These are phyloP conservation scores for Aspergillus nanangensis DNA, from an alignment of 495 filamentous ascomycete genomes.

Conservation along the genomic window DNA sequence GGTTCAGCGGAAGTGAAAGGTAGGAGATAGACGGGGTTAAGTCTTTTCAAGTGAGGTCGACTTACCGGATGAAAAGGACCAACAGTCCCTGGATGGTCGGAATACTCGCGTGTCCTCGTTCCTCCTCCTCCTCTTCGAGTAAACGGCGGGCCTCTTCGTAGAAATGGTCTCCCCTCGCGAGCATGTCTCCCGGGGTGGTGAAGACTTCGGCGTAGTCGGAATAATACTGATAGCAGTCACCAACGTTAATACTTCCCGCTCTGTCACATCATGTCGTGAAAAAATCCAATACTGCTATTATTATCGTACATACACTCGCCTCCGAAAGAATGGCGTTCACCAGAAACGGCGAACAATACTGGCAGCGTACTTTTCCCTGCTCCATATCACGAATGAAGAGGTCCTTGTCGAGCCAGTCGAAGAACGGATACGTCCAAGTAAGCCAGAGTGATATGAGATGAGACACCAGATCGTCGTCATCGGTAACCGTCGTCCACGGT, in stretches of 20 bases:
- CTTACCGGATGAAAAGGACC: slow-evolving; percentile 16
- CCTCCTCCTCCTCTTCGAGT: slow-evolving; percentile 17
- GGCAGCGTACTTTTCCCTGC: neutral
- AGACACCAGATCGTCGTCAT: neutral
- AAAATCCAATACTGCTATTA: neutral
- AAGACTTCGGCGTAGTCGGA: slow-evolving; percentile 24
- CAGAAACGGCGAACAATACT: slow-evolving; percentile 14
- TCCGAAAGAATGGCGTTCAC: slow-evolving; percentile 23
- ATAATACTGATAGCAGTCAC: slow-evolving; percentile 16
- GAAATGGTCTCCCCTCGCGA: slow-evolving; percentile 20
- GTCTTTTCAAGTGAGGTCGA: too few species aligned
- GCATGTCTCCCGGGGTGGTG: slow-evolving; percentile 14
- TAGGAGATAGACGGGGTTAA: too few species aligned
- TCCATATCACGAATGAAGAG: neutral
- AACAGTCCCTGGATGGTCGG: slow-evolving; percentile 20
- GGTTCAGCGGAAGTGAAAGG: neutral
- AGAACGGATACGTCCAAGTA: neutral
- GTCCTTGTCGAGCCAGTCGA: neutral
- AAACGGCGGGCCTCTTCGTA: slow-evolving; percentile 20
- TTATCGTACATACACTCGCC: slow-evolving; percentile 19
- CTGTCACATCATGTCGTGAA: neutral
- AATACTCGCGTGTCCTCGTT: slow-evolving; percentile 7
- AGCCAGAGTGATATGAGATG: neutral
- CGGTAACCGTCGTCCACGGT: slow-evolving; percentile 31
- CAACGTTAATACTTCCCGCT: neutral